Percentiles rank a stretch among this genome's conserved stretches.
These are phyloP conservation scores for Schoenoplectus tabernaemontani DNA, from an alignment of 202 grass and related monocot genomes.

Conservation along the genomic window DNA sequence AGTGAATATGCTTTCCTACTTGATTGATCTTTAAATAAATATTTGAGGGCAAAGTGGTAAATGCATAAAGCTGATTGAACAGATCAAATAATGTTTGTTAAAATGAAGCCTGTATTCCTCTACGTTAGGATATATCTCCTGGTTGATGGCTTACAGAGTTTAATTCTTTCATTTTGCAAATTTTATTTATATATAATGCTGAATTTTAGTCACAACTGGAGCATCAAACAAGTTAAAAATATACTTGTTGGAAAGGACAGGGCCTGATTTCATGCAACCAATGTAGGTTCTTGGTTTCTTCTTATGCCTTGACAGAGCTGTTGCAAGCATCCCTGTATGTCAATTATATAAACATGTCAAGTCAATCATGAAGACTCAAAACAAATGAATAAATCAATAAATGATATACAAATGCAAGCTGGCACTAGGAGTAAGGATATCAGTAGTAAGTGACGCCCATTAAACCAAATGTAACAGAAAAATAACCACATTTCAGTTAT, in stretches of 20 bases:
- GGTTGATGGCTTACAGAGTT: not conserved
- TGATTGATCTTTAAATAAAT: not conserved
- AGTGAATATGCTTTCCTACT: not conserved
- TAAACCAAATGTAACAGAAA: not conserved
- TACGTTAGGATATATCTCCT: not conserved
- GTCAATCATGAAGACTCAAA: not conserved
- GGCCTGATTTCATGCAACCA: slow-evolving; percentile 93
- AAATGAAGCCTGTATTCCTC: slow-evolving; percentile 6
- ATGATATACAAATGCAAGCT: slow-evolving; percentile 5
- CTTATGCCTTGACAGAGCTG: slow-evolving; percentile 58
- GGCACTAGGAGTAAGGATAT: not conserved
- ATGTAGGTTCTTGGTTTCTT: slow-evolving; percentile 80
- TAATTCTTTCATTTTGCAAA: not conserved
- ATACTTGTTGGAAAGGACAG: slow-evolving; percentile 88
- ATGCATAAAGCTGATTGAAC: not conserved
- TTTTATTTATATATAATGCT: not conserved
- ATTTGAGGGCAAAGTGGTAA: not conserved
- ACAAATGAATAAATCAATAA: not conserved
- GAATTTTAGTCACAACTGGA: not conserved
- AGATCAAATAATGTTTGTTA: not conserved
- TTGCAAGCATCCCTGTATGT: slow-evolving; percentile 64
- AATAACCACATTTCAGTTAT: not conserved
- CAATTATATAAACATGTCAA: slow-evolving; percentile 8
- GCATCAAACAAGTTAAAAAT: slow-evolving; percentile 9
- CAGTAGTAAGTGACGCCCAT: not conserved